Conservation (phyloP, 345 rosid genomes). For the Punica granatum region DNA sequence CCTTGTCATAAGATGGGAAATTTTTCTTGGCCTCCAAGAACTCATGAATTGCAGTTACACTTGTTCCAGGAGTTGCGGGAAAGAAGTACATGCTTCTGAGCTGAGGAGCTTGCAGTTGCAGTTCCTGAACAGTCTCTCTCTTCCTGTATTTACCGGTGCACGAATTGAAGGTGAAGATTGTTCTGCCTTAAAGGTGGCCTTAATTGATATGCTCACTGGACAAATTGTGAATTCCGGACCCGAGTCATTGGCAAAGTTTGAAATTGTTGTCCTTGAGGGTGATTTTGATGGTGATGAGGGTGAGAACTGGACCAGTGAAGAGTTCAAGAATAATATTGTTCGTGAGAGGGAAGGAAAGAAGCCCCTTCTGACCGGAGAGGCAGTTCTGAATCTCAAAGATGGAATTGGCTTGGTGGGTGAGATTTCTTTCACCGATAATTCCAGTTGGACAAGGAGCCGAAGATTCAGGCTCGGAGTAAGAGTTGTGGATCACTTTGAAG, state of each 20-base stretch:
- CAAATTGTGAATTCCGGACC: slow-evolving; percentile 51
- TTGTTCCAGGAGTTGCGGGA: slow-evolving; percentile 56
- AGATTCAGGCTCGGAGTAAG: slow-evolving; percentile 86
- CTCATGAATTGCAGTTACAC: not conserved
- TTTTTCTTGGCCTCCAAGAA: not conserved
- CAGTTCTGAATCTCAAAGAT: slow-evolving; percentile 50
- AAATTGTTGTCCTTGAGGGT: slow-evolving; percentile 88
- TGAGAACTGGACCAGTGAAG: slow-evolving; percentile 66
- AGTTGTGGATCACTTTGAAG: slow-evolving; percentile 57
- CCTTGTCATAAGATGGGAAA: not conserved
- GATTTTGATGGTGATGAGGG: slow-evolving; percentile 72
- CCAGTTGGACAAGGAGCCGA: slow-evolving; percentile 99
- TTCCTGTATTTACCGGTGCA: slow-evolving; percentile 92
- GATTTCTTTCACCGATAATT: slow-evolving; percentile 90
- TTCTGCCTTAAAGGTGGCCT: slow-evolving; percentile 52
- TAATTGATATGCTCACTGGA: slow-evolving; percentile 59
- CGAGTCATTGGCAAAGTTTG: slow-evolving; percentile 67
- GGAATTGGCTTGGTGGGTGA: slow-evolving; percentile 64
- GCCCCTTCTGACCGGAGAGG: slow-evolving; percentile 82
- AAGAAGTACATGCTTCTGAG: slow-evolving; percentile 46
- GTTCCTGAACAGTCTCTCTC: slow-evolving; percentile 60
- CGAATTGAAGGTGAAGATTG: slow-evolving; percentile 83
- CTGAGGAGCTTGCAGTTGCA: slow-evolving; percentile 60
- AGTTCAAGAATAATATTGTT: slow-evolving; percentile 78
- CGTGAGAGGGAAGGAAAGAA: slow-evolving; percentile 96